Conservation (phyloP, 768 basidiomycete species). For the Tubosaeta sp. region DNA sequence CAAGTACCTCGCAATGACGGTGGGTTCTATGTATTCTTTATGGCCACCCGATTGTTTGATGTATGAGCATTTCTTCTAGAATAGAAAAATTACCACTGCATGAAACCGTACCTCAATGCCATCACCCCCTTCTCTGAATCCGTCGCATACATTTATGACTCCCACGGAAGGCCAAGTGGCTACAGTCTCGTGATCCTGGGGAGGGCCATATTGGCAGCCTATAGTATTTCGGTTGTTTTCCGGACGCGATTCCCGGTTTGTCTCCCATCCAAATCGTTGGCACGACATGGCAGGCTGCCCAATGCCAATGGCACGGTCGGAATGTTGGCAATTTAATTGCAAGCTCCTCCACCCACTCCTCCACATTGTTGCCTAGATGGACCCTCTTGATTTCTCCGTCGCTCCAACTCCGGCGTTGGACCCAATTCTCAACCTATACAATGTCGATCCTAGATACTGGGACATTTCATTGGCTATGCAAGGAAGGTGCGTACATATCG, state of each 20-base stretch:
- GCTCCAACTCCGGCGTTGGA: neutral
- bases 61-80: neutral
- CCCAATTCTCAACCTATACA: neutral
- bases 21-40: neutral
- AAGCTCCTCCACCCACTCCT: neutral
- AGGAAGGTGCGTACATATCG: neutral
- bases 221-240: neutral
- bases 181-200: neutral
- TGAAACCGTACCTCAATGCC: neutral
- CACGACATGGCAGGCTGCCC: slow-evolving; percentile 10
- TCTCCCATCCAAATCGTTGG: neutral
- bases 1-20: neutral
- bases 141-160: neutral
- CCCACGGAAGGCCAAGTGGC: slow-evolving; percentile 9
- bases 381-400: neutral
- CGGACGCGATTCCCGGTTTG: neutral
- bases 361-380: neutral
- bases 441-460: neutral
- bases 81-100: neutral
- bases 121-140: neutral
- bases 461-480: neutral
- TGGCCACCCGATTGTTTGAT: neutral
- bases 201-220: slow-evolving; percentile 1
- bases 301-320: neutral
- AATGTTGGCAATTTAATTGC: neutral